Evolutionary conservation across 139 green algal species (phyloP).

Genomic region (Coelastrella sp.): DNA sequence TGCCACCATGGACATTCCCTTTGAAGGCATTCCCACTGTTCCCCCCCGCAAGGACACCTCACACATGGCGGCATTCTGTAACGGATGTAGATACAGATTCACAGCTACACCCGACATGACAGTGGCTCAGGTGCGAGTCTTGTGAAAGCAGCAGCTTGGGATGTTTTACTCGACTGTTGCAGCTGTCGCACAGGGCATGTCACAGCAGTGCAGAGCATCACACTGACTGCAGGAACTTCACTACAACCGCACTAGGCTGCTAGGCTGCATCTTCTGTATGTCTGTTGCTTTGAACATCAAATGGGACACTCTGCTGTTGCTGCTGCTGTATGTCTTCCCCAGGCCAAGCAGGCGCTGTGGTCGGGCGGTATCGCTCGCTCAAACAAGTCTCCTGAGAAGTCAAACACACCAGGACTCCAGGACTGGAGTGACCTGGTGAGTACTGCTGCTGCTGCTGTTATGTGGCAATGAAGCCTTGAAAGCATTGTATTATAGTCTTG

Average conservation of each 20-base stretch:
- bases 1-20: conserved; percentile 91
- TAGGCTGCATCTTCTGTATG: no score
- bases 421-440: conserved; percentile 84
- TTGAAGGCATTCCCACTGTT: conserved; percentile 95
- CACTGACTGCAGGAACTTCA: no score
- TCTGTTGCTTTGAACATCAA: not conserved
- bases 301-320: not conserved
- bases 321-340: not conserved
- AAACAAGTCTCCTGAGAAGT: conserved; percentile 81
- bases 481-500: no score
- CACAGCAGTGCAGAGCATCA: no score
- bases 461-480: no score
- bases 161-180: no score
- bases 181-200: no score
- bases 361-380: conserved; percentile 85
- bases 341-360: conserved; percentile 90
- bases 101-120: conserved; percentile 83
- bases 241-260: no score
- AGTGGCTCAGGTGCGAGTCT: conserved; percentile 65
- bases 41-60: conserved; percentile 90
- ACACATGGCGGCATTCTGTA: conserved; percentile 88
- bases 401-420: conserved; percentile 85
- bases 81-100: conserved; percentile 88
- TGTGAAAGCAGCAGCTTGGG: not conserved
- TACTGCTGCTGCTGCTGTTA: not conserved